Base-by-base conservation (phyloP, 805 yeast species). In the Diddensiella transvaalensis region DNA sequence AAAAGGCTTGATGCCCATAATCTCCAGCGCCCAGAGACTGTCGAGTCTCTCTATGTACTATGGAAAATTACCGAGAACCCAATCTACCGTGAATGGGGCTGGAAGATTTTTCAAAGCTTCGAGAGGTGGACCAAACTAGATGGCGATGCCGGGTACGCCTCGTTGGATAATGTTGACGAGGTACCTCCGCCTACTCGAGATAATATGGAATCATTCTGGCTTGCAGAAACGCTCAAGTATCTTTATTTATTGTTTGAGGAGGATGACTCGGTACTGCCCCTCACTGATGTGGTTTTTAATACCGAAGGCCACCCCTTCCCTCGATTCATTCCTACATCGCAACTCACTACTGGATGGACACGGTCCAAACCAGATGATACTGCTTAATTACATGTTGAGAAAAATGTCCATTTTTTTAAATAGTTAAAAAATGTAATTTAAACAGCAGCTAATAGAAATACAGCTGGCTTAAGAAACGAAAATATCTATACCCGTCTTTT, bases 271-370 rank as follows among this genome's bases (percentile, higher is more conserved):
- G 74, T 79, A 47, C 67, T 85, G 54, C 88, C 90, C 24, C 69
- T 89, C 56, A 78, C 78, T 41, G 68, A 81, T 49, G 76, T 82
- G 46, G 88, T 90, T 3, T 87, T 87, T 73, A 90, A 87, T 68
- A 88, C 96, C 1, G 96, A 89, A 62, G 97, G 95, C 0, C 97
- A 89, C 64, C 93, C 96, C 32, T 79, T 89, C 67, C 96, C 96
- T n/a, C 74, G 71, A 35, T 78, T 87, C 50, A 76, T 75, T 22
- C 66, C 74, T 70, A 70, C 67, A 22, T 71, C 76, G 6, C 56
- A 63, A 47, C 79, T 82, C 60, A 70, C 69, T 41, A 83, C 88
- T 2, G 86, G 85, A 0, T 83, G 87, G 87, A 37, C 30, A 32
- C 39, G 56, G 48, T 40, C 33, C 38, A 19, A 15, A 6, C 23